phyloP scores from a whole-genome alignment of 441 rosid species.

The Biscutella laevigata region DNA sequence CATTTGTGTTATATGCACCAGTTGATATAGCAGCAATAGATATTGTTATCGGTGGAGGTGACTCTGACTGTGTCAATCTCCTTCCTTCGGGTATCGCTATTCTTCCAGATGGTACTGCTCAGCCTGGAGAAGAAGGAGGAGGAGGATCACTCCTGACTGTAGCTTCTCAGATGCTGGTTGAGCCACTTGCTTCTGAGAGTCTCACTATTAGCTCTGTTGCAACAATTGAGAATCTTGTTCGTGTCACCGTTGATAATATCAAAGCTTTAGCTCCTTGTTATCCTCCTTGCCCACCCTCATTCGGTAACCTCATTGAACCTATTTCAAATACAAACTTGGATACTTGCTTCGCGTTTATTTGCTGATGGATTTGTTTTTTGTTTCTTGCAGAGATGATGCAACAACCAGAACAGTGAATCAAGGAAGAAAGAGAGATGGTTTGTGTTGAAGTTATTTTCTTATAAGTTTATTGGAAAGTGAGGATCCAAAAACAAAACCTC shows the following conservation, averaged over 20 bases:
- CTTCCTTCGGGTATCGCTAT: constrained; percentile 96
- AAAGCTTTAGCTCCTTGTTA: no score
- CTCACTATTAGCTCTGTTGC: constrained; percentile 92
- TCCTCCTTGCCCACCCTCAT: no score
- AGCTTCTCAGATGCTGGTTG: constrained; percentile 91
- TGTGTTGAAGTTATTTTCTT: no score
- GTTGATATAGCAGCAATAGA: constrained; percentile 92
- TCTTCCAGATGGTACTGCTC: constrained; percentile 78
- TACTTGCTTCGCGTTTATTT: no score
- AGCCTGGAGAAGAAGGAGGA: constrained; percentile 25
- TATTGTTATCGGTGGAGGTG: constrained; percentile 84
- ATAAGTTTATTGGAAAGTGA: no score
- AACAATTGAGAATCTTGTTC: constrained; percentile 81
- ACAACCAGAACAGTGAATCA: no score
- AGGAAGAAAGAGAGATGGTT: no score
- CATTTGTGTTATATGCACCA: constrained; percentile 90
- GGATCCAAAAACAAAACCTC: constrained; percentile 91
- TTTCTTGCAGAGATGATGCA: no score
- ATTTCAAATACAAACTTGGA: no score
- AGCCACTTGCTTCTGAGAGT: constrained; percentile 85
- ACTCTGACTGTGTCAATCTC: constrained; percentile 87
- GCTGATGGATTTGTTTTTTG: no score
- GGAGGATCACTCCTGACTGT: constrained; percentile 91
- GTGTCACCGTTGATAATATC: constrained; percentile 87
- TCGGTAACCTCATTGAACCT: no score